Percentiles rank a stretch among this genome's conserved stretches.
Conservation (phyloP, 352 stramenopile species). For the Plasmopara halstedii region DNA sequence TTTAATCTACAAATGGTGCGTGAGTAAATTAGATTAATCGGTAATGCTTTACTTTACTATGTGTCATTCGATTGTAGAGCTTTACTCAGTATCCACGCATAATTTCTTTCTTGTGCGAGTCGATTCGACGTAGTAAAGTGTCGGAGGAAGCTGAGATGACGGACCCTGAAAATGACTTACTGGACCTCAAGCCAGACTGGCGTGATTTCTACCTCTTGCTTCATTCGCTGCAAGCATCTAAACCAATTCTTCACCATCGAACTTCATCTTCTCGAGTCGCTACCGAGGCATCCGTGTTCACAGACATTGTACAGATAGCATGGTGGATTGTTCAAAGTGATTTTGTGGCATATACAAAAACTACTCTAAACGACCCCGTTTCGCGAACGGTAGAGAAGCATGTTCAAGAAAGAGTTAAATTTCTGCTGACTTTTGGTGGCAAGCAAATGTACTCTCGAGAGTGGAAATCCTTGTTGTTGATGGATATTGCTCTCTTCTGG, state of each 20-base stretch:
- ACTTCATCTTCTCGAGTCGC: conserved; percentile 42
- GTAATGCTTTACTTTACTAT: background rate
- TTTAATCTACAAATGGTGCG: conserved; percentile 76
- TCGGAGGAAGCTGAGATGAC: conserved; percentile 1
- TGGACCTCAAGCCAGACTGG: conserved; percentile 31
- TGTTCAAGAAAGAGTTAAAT: conserved; percentile 25
- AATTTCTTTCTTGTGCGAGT: conserved; percentile 40
- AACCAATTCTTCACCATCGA: conserved; percentile 69
- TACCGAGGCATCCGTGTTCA: conserved; percentile 38
- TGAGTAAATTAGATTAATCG: background rate
- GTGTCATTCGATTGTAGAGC: conserved; percentile 17
- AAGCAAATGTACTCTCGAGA: conserved; percentile 54
- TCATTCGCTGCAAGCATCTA: conserved; percentile 66
- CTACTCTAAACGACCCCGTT: background rate
- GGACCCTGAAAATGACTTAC: background rate
- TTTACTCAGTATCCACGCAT: conserved; percentile 49
- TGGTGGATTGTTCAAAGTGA: conserved; percentile 28
- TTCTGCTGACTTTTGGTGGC: conserved; percentile 55
- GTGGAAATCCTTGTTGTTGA: conserved; percentile 72
- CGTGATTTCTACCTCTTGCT: conserved; percentile 61
- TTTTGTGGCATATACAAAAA: conserved; percentile 6
- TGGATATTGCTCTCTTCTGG: conserved; percentile 68
- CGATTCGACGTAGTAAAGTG: conserved; percentile 24
- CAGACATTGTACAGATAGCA: conserved; percentile 36
- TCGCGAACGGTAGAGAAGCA: conserved; percentile 11